Conservation (phyloP, 306 rosid genomes). For the Acacia crassicarpa region DNA sequence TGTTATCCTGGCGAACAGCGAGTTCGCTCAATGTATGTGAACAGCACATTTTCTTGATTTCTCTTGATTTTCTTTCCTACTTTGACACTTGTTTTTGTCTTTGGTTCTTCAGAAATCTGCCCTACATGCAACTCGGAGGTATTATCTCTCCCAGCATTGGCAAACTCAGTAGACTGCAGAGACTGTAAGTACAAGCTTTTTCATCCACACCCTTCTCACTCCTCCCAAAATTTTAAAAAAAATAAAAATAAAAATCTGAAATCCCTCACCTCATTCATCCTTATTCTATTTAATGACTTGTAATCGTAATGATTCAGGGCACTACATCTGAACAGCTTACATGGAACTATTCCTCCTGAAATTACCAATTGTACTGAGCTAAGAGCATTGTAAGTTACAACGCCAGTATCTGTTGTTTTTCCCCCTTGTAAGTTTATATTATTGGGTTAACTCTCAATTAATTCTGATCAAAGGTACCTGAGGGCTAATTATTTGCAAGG, state of each 20-base stretch:
- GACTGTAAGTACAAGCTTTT: slow-evolving; percentile 66
- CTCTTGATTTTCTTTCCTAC: slow-evolving; percentile 10
- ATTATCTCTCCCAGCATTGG: slow-evolving; percentile 91
- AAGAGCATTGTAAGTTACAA: slow-evolving; percentile 75
- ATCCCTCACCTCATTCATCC: slow-evolving; percentile 2
- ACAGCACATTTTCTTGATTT: slow-evolving; percentile 3
- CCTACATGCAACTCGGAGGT: slow-evolving; percentile 90
- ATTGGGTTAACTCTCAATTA: slow-evolving; percentile 6
- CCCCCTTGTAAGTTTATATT: background rate
- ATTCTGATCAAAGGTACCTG: slow-evolving; percentile 65
- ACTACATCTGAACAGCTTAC: slow-evolving; percentile 89
- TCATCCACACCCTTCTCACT: background rate
- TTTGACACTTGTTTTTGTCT: slow-evolving; percentile 23
- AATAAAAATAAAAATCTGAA: background rate
- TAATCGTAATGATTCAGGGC: slow-evolving; percentile 62
- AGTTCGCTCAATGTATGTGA: slow-evolving; percentile 73
- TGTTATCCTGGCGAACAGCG: slow-evolving; percentile 75
- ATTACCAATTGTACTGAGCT: slow-evolving; percentile 85
- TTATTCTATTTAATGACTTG: background rate
- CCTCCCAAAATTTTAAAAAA: background rate
- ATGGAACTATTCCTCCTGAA: slow-evolving; percentile 85
- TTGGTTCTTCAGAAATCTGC: slow-evolving; percentile 69
- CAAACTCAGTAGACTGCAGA: slow-evolving; percentile 81
- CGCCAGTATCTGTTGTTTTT: background rate
- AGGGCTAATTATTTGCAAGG: slow-evolving; percentile 94